Conservation (phyloP, 2,329 filamentous ascomycete species). For the Hymenotorrendiella dingleyae region DNA sequence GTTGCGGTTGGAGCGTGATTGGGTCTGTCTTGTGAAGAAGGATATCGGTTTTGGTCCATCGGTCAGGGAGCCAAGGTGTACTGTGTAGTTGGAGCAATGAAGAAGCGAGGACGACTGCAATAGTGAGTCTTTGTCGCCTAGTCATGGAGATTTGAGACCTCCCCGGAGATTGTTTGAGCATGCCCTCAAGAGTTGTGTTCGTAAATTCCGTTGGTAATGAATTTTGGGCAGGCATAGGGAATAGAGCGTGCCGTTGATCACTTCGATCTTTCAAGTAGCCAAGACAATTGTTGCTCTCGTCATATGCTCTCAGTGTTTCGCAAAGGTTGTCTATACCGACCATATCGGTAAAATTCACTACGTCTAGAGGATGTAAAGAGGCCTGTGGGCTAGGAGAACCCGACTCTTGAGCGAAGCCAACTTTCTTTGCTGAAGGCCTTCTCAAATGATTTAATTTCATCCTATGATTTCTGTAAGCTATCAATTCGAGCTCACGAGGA, state of each 20-base stretch:
- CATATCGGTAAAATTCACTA: too few relatives aligned
- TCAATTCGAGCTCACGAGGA: too few relatives aligned
- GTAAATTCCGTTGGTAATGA: background rate
- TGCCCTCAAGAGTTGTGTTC: background rate
- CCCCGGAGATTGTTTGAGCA: background rate
- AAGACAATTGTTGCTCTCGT: background rate
- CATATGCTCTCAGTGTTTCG: background rate
- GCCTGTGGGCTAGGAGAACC: too few relatives aligned
- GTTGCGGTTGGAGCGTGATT: background rate
- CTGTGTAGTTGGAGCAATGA: slow-evolving; percentile 5
- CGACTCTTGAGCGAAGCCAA: background rate
- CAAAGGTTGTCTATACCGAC: too few relatives aligned
- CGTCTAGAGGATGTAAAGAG: too few relatives aligned
- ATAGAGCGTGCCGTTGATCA: background rate
- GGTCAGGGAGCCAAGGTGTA: slow-evolving; percentile 6
- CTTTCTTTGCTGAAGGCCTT: too few relatives aligned
- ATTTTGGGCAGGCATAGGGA: background rate
- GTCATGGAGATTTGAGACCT: background rate
- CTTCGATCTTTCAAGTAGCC: slow-evolving; percentile 3
- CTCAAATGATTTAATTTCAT: too few relatives aligned
- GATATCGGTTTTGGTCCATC: slow-evolving; percentile 7
- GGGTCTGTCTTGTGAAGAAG: background rate
- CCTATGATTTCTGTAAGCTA: too few relatives aligned
- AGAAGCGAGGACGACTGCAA: slow-evolving; percentile 3
- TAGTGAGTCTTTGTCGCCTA: background rate